Percentiles rank a stretch among this genome's conserved stretches.
These are phyloP conservation scores for Trametopsis cervina DNA, from an alignment of 768 basidiomycete genomes.

Conservation along the genomic window DNA sequence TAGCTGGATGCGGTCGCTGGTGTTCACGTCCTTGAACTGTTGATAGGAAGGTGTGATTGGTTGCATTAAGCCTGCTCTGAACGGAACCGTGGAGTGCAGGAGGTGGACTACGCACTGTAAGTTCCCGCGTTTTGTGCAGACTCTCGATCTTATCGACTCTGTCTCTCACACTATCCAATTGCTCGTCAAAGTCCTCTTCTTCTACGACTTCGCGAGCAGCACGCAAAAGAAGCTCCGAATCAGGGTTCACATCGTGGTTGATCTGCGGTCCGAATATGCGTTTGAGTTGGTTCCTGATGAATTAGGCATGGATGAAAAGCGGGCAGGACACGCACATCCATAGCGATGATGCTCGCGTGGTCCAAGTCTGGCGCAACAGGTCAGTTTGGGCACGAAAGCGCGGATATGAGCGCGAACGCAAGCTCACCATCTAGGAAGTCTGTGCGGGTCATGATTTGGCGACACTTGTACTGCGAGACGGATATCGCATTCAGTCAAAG, in stretches of 20 bases:
- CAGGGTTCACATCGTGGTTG: constrained; percentile 70
- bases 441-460: constrained; percentile 77
- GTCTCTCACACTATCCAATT: constrained; percentile 62
- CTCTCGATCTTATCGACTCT: constrained; percentile 86
- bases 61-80: background rate
- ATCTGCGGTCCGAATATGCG: constrained; percentile 45
- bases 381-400: background rate
- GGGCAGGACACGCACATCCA: constrained; percentile 54
- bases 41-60: background rate
- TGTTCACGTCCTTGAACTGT: constrained; percentile 37
- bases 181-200: constrained; percentile 75
- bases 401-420: constrained; percentile 1
- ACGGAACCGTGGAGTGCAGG: constrained; percentile 2
- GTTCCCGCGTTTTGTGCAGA: constrained; percentile 68
- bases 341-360: constrained; percentile 64
- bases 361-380: constrained; percentile 43
- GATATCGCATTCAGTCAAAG: constrained; percentile 4
- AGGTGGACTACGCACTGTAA: constrained; percentile 46
- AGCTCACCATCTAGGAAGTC: constrained; percentile 72
- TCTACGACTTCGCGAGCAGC: constrained; percentile 65
- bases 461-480: constrained; percentile 50
- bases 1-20: constrained; percentile 36
- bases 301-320: background rate
- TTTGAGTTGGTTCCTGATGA: background rate
- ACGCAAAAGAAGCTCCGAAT: constrained; percentile 70